Conservation (phyloP, 2,329 filamentous ascomycete species). For the Penicillium frequentans region DNA sequence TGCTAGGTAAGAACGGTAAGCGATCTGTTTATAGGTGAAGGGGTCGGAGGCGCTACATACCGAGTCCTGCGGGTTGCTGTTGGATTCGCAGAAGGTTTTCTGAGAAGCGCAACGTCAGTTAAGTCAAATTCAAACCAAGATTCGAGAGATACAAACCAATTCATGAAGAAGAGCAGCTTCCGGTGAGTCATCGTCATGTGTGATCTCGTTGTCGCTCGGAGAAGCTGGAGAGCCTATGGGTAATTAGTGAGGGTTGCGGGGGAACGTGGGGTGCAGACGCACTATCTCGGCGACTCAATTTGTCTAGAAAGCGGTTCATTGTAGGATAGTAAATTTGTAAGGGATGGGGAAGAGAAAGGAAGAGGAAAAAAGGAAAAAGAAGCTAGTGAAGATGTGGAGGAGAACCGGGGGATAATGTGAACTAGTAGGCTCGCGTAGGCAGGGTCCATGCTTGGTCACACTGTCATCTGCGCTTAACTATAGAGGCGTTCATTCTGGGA, state of each 20-base stretch:
- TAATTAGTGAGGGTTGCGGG: conserved; percentile 6
- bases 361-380: not conserved
- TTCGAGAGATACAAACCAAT: conserved; percentile 29
- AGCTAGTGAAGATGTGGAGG: not conserved
- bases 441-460: conserved; percentile 3
- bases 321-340: not conserved
- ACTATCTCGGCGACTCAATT: conserved; percentile 33
- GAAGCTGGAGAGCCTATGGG: conserved; percentile 29
- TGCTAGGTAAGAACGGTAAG: conserved; percentile 35
- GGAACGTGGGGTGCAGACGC: conserved; percentile 7
- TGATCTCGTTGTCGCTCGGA: conserved; percentile 18
- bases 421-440: conserved; percentile 4
- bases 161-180: conserved; percentile 42
- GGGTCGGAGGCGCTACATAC: conserved; percentile 36
- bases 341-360: not conserved
- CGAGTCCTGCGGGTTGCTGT: conserved; percentile 55
- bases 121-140: not conserved
- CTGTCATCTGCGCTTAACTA: not conserved
- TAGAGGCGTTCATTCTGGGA: not conserved
- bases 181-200: conserved; percentile 38
- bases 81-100: conserved; percentile 81
- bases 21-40: not conserved
- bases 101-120: conserved; percentile 5
- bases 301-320: conserved; percentile 41
- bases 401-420: not conserved